These are phyloP conservation scores for Nakaseomyces uthaithaninus DNA, from an alignment of 1,139 yeast species.

Conservation along the genomic window DNA sequence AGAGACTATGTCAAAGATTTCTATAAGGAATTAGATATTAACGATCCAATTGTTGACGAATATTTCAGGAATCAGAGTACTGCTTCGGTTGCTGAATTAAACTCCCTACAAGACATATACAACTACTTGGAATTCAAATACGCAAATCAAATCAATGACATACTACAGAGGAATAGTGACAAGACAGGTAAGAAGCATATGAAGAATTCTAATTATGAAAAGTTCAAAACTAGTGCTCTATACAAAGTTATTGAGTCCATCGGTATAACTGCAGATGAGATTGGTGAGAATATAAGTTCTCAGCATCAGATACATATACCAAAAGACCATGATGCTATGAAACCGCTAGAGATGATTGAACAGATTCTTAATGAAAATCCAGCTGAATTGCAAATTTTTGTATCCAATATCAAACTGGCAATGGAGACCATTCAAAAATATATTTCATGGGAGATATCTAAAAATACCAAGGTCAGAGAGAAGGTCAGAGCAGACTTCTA, in stretches of 20 bases:
- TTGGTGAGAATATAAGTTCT: conserved; percentile 76
- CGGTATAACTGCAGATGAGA: conserved; percentile 70
- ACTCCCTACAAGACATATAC: conserved; percentile 64
- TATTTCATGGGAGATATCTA: conserved; percentile 70
- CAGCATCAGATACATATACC: conserved; percentile 66
- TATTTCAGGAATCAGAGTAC: conserved; percentile 48
- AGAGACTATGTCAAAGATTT: conserved; percentile 54
- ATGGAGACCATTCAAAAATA: conserved; percentile 67
- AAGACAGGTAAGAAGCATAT: conserved; percentile 52
- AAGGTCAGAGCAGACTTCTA: conserved; percentile 65
- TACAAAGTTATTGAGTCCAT: conserved; percentile 62
- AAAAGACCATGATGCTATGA: conserved; percentile 54
- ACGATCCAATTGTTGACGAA: conserved; percentile 56
- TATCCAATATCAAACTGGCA: conserved; percentile 55
- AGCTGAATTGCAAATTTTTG: conserved; percentile 37
- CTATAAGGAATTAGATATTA: conserved; percentile 45
- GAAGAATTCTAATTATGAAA: conserved; percentile 65
- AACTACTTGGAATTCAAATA: conserved; percentile 79
- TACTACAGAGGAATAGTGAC: conserved; percentile 29
- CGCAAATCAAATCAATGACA: conserved; percentile 58
- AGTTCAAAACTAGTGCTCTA: conserved; percentile 59
- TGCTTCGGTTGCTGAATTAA: conserved; percentile 50
- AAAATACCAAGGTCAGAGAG: conserved; percentile 73
- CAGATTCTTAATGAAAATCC: conserved; percentile 45
- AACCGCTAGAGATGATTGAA: conserved; percentile 59